Conservation (phyloP, 352 stramenopile species). For the Phytophthora fragariae region DNA sequence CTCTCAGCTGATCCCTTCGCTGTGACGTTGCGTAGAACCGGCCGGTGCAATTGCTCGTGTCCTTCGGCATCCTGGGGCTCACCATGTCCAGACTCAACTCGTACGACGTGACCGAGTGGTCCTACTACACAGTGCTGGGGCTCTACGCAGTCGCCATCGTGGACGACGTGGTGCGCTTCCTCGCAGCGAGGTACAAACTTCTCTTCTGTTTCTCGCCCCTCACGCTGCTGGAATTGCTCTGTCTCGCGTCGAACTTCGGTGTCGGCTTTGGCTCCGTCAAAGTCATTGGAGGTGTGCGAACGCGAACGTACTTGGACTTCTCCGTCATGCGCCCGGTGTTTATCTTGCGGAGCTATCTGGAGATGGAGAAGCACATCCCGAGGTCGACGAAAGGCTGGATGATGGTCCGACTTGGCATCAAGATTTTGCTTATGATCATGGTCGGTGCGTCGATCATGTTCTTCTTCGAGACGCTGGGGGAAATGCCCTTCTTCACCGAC, state of each 20-base stretch:
- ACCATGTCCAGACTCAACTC: constrained; percentile 76
- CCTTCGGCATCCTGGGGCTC: constrained; percentile 72
- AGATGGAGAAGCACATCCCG: constrained; percentile 85
- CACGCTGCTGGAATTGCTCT: constrained; percentile 79
- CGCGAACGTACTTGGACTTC: constrained; percentile 86
- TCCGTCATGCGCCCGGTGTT: constrained; percentile 87
- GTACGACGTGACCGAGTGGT: constrained; percentile 70
- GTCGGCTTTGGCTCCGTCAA: constrained; percentile 80
- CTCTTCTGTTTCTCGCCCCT: constrained; percentile 79
- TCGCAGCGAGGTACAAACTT: constrained; percentile 82
- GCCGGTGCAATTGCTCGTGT: constrained; percentile 79
- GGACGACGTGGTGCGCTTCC: constrained; percentile 81
- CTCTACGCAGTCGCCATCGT: constrained; percentile 70
- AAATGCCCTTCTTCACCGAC: constrained; percentile 78
- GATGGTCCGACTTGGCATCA: constrained; percentile 81
- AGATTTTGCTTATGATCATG: constrained; percentile 86
- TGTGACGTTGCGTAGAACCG: constrained; percentile 56
- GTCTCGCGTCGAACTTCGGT: constrained; percentile 75
- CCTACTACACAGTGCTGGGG: constrained; percentile 72
- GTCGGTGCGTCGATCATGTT: constrained; percentile 86
- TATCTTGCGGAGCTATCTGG: constrained; percentile 82
- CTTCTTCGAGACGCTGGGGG: constrained; percentile 88
- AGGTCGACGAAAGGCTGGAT: constrained; percentile 80
- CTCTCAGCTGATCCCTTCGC: constrained; percentile 7
- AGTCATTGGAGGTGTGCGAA: constrained; percentile 59